Evolutionary conservation across 2,329 filamentous ascomycete species (phyloP).

Genomic region (Zymoseptoria pseudotritici): DNA sequence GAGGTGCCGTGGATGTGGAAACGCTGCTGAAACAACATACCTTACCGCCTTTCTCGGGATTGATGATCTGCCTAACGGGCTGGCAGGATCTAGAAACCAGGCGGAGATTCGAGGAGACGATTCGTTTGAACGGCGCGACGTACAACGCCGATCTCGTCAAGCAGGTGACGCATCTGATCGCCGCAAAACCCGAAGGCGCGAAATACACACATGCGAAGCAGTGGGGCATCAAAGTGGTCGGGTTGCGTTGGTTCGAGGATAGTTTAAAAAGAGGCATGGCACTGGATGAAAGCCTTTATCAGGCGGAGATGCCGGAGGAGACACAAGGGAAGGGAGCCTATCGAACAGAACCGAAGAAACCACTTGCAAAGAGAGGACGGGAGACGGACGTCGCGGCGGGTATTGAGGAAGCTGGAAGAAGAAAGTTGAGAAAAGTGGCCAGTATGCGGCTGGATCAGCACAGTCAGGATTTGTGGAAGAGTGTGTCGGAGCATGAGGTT

Average conservation of each 20-base stretch:
- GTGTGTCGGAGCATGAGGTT: conserved; percentile 55
- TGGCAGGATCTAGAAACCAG: conserved; percentile 62
- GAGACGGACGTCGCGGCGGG: conserved; percentile 27
- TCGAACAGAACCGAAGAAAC: conserved; percentile 31
- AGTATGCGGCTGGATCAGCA: conserved; percentile 77
- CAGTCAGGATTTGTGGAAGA: conserved; percentile 79
- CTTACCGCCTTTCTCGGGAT: conserved; percentile 55
- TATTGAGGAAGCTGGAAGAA: conserved; percentile 43
- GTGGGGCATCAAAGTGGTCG: conserved; percentile 76
- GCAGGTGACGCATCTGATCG: conserved; percentile 79
- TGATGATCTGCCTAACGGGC: conserved; percentile 62
- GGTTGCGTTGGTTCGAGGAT: conserved; percentile 76
- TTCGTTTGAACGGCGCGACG: conserved; percentile 64
- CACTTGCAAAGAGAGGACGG: conserved; percentile 53
- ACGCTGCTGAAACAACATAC: conserved; percentile 60
- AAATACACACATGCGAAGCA: conserved; percentile 83
- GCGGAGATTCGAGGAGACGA: conserved; percentile 59
- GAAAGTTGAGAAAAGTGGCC: conserved; percentile 80
- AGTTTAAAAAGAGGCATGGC: conserved; percentile 82
- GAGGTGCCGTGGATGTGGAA: conserved; percentile 64
- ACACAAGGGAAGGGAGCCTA: conserved; percentile 73
- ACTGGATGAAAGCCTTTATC: conserved; percentile 76
- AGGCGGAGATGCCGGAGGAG: conserved; percentile 61
- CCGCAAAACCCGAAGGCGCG: conserved; percentile 67
- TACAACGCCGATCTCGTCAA: conserved; percentile 86